Evolutionary conservation across 441 rosid species (phyloP), one percentile per base, ranked within the genome.

Genomic region (Adansonia gregorii): DNA sequence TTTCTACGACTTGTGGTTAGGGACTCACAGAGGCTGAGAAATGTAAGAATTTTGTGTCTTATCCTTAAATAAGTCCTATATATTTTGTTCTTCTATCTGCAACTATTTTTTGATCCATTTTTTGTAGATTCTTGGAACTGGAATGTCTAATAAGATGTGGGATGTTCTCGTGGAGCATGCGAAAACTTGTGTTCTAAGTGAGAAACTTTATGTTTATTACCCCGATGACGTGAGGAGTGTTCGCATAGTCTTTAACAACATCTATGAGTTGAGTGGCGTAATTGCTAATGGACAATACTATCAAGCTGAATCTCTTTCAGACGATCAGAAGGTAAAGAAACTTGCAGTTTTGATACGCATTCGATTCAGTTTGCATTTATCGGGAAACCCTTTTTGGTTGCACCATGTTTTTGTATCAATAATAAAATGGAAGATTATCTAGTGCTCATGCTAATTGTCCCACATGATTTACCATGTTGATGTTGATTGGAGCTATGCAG

Each of bases 81-180:
- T 65, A 11, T 75, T 54, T 35, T n/a, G 2, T 64, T 14, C 22
- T 52, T 52, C n/a, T 17, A 19, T 75, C n/a, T 55, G 59, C 17
- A 35, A 75, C 72, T 39, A 4, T 52, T 51, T 63, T 51, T 49
- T 39, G 5, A 75, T 49, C 48, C 4, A 6, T 31, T 65, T 39
- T 19, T 79, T 80, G 75, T 83, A 96, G 99, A 91, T 90, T 87
- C 96, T 96, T 74, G 99, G 99, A 65, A 89, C 93, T 58, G 99
- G 99, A 15, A 96, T 96, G 99, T 94, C 99, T 68, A 96, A 92
- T 87, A 94, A 88, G 89, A 96, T 96, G 99, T 96, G 99, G 99
- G 99, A 96, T 1, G 95, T 97, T 78, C 89, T 94, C 74, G 77
- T 90, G 76, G 98, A 96, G 79, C 99, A 96, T 66, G 98, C 99